Evolutionary conservation across 2,329 filamentous ascomycete species (phyloP).

Genomic region (Pseudogymnoascus sp.): DNA sequence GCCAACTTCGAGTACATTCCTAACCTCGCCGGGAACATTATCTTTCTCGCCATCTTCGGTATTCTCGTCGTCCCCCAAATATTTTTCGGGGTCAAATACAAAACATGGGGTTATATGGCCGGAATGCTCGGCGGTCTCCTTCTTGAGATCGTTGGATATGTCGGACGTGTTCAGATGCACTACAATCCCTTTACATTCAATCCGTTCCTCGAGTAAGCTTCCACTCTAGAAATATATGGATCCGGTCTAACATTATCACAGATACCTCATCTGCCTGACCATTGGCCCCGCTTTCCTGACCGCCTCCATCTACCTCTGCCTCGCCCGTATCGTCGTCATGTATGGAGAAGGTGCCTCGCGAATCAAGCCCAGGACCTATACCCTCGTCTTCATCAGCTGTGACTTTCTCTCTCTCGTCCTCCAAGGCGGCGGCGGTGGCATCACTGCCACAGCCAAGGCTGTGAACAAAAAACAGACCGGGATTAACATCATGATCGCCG

Average conservation of each 20-base stretch:
- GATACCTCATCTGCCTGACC: constrained; percentile 37
- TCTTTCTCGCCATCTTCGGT: constrained; percentile 46
- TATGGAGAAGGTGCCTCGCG: constrained; percentile 43
- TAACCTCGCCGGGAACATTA: constrained; percentile 41
- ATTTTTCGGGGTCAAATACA: constrained; percentile 40
- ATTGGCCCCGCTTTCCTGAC: constrained; percentile 44
- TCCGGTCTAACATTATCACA: not conserved
- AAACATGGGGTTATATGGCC: constrained; percentile 48
- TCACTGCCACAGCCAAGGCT: constrained; percentile 33
- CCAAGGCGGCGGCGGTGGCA: constrained; percentile 49
- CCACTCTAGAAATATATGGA: not conserved
- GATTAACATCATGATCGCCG: constrained; percentile 49
- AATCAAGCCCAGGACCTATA: constrained; percentile 42
- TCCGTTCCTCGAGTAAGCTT: constrained; percentile 48
- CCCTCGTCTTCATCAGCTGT: constrained; percentile 45
- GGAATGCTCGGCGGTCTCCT: constrained; percentile 44
- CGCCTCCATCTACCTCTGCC: constrained; percentile 55
- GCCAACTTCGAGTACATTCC: constrained; percentile 38
- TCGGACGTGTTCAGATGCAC: constrained; percentile 44
- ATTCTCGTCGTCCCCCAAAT: constrained; percentile 41
- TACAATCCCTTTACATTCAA: constrained; percentile 46
- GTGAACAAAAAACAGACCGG: constrained; percentile 31
- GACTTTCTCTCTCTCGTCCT: constrained; percentile 51
- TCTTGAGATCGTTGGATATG: constrained; percentile 46
- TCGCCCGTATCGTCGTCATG: constrained; percentile 49